Evolutionary conservation across 2,329 filamentous ascomycete species (phyloP), one percentile per base, ranked within the genome.

Genomic region (Trichoderma harzianum): DNA sequence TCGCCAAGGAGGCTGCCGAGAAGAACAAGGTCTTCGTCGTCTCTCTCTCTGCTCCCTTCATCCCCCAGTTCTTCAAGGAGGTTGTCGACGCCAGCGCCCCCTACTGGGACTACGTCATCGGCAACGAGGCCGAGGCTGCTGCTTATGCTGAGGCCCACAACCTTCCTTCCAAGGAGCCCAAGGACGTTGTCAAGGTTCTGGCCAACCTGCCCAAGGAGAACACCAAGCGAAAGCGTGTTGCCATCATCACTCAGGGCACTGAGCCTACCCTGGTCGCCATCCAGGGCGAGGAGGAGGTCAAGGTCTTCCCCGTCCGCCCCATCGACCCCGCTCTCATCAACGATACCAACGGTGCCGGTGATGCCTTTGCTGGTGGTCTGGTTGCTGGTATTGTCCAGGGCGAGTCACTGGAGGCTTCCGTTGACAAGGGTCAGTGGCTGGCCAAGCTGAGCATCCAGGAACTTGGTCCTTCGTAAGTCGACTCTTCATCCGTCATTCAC

Each of bases 51-150:
- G 96, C 96, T 8, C 96, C 96, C 73, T 99, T 99, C 87, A 97
- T 99, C 79, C 86, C 92, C 51, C 92, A 97, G 81, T 97, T 98
- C 89, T 99, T 98, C 92, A 98, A 98, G 88, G 95, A 98, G 64
- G 92, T 90, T 75, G 89, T 99, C 62, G 94, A 97, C 83, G 91
- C 90, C 78, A 92, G 93, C 69, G 87, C 94, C 68, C 92, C 93
- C 34, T 98, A 97, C 89, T 97, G 94, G 87, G 95, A 98, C 85
- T 97, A 95, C 84, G 87, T 98, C 74, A 93, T 99, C 82, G 95
- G 95, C 80, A 99, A 99, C 85, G 96, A 99, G 90, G 93, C 93
- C 76, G 96, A 99, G 86, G 95, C 95, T 63, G 89, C 91, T 77
- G 87, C 94, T 71, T 99, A 95, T 84, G 93, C 95, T 75, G 91